Percentiles rank a stretch among this genome's conserved stretches.
Evolutionary conservation across 1,139 yeast species (phyloP).

Genomic region (Hansenula sp.): DNA sequence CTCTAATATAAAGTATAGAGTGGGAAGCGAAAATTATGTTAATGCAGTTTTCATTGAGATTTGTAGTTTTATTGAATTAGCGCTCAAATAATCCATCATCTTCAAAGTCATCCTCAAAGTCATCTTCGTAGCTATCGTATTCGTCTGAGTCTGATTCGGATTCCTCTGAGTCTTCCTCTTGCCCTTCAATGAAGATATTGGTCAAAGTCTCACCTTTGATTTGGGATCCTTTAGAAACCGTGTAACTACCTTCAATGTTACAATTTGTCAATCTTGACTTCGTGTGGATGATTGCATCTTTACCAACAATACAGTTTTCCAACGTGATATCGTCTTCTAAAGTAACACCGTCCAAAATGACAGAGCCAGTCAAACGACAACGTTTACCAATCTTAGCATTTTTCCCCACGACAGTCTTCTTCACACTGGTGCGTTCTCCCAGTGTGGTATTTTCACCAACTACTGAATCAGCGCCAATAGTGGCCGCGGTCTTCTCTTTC

Average conservation of each 20-base stretch:
- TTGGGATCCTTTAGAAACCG: constrained; percentile 56
- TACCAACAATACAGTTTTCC: constrained; percentile 89
- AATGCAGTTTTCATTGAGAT: not conserved
- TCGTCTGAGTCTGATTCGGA: constrained; percentile 32
- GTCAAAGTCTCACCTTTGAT: constrained; percentile 83
- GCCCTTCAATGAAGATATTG: constrained; percentile 56
- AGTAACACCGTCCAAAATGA: constrained; percentile 65
- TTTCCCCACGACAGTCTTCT: constrained; percentile 77
- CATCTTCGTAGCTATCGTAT: constrained; percentile 28
- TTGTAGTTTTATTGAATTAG: constrained; percentile 14
- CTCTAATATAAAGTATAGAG: not conserved
- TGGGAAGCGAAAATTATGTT: not conserved
- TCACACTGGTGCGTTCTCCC: constrained; percentile 81
- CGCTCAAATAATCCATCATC: constrained; percentile 45
- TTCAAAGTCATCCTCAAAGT: constrained; percentile 28
- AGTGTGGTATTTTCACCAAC: constrained; percentile 58
- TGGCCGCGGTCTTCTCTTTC: constrained; percentile 63
- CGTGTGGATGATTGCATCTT: constrained; percentile 52
- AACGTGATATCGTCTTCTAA: constrained; percentile 75
- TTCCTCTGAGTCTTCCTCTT: constrained; percentile 30
- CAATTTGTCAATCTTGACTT: constrained; percentile 69
- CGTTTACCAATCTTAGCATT: constrained; percentile 77
- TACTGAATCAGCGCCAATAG: constrained; percentile 83
- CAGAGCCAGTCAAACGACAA: constrained; percentile 85
- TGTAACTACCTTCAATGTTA: constrained; percentile 78